phyloP scores from a whole-genome alignment of 1,284 basidiomycete genomes.

The Malassezia equina region DNA sequence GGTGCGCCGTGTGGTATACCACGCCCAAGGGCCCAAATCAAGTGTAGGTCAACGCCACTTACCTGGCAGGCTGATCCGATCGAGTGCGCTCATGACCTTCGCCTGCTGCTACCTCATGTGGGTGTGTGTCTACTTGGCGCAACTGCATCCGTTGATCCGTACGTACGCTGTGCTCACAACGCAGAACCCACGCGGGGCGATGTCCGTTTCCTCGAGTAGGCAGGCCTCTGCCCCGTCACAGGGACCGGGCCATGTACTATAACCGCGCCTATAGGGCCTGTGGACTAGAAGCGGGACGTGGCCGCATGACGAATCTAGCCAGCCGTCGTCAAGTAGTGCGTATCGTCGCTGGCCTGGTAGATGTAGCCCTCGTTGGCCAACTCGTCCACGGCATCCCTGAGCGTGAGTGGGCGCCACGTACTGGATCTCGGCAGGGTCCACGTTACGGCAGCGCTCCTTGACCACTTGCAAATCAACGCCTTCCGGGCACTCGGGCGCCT shows the following conservation, averaged over 20 bases:
- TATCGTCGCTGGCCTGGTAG: slow-evolving; percentile 36
- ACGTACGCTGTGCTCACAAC: slow-evolving; percentile 14
- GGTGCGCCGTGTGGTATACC: slow-evolving; percentile 29
- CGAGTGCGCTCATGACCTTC: slow-evolving; percentile 32
- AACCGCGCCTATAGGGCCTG: neutral
- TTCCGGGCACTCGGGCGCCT: slow-evolving; percentile 27
- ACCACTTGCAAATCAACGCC: slow-evolving; percentile 29
- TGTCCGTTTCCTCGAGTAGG: slow-evolving; percentile 33
- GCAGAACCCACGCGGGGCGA: slow-evolving; percentile 37
- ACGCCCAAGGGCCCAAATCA: slow-evolving; percentile 47
- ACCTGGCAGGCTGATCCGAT: slow-evolving; percentile 35
- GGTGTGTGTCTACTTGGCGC: slow-evolving; percentile 47
- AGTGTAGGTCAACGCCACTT: slow-evolving; percentile 26
- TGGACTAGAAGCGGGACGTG: too few relatives aligned
- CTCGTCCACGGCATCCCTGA: slow-evolving; percentile 32
- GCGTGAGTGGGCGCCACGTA: slow-evolving; percentile 4
- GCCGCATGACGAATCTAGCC: too few relatives aligned
- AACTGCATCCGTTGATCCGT: slow-evolving; percentile 47
- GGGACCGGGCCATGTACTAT: neutral
- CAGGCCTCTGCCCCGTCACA: neutral
- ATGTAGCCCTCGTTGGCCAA: slow-evolving; percentile 34
- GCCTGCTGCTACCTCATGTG: slow-evolving; percentile 48
- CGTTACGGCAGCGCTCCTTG: slow-evolving; percentile 21
- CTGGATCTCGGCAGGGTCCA: slow-evolving; percentile 21
- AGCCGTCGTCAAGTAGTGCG: slow-evolving; percentile 36